Evolutionary conservation across 805 yeast genomes (phyloP).

Genomic region (Kluyveromyces dobzhanskii): DNA sequence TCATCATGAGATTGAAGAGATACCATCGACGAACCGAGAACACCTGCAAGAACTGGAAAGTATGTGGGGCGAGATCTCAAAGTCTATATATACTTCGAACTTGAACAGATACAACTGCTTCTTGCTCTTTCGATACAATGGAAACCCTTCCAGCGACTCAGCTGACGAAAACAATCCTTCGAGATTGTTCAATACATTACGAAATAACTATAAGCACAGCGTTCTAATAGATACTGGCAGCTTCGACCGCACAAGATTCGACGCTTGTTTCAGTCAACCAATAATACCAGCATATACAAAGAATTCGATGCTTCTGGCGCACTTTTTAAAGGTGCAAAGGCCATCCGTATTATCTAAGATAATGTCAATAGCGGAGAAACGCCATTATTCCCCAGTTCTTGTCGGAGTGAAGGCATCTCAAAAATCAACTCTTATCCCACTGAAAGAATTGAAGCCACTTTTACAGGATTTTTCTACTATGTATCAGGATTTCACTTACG

Average conservation of each 20-base stretch:
- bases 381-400: neutral
- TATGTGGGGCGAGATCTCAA: neutral
- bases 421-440: neutral
- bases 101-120: slow-evolving; percentile 10
- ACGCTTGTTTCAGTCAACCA: neutral
- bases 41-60: neutral
- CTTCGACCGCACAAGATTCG: neutral
- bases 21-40: neutral
- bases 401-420: slow-evolving; percentile 1
- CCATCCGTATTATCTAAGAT: neutral
- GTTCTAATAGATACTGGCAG: neutral
- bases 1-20: neutral
- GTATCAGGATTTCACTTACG: slow-evolving; percentile 20
- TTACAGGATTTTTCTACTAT: slow-evolving; percentile 18
- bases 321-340: neutral
- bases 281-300: neutral
- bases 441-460: slow-evolving; percentile 15
- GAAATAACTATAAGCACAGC: neutral
- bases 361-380: neutral
- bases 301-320: neutral
- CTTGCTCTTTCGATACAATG: slow-evolving; percentile 9
- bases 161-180: neutral
- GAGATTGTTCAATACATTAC: neutral
- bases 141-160: no score
- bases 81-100: slow-evolving; percentile 7